Percentiles rank a stretch among this genome's conserved stretches.
phyloP scores from a whole-genome alignment of 2,329 filamentous ascomycete genomes.

The Uncinocarpus reesii region DNA sequence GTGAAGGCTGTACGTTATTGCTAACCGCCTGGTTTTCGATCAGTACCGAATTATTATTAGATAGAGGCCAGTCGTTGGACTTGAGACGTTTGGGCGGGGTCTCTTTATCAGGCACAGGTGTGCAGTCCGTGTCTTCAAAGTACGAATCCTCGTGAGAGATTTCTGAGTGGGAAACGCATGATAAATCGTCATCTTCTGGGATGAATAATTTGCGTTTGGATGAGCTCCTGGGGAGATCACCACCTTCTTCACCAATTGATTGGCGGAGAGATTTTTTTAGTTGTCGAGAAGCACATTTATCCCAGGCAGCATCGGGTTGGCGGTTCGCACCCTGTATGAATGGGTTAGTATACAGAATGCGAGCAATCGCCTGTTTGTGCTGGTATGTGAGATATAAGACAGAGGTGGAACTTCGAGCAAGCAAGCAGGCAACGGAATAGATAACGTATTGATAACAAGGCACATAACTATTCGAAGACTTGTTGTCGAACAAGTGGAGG shows the following conservation, averaged over 20 bases:
- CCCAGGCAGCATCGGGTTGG: neutral
- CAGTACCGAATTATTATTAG: constrained; percentile 4
- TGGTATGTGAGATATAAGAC: no score
- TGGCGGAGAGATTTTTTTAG: constrained; percentile 2
- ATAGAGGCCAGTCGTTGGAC: constrained; percentile 38
- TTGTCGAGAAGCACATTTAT: constrained; percentile 2
- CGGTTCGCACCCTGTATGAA: neutral
- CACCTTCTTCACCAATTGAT: constrained; percentile 7
- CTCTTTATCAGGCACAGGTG: neutral
- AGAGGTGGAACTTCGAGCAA: no score
- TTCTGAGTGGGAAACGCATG: neutral
- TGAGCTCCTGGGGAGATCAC: constrained; percentile 5
- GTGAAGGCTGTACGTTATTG: constrained; percentile 8
- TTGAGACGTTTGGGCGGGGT: constrained; percentile 33
- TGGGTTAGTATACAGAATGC: no score
- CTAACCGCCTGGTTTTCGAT: constrained; percentile 5
- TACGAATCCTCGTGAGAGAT: constrained; percentile 1
- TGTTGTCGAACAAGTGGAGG: no score
- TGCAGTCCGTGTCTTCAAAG: constrained; percentile 5
- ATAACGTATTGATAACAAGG: no score
- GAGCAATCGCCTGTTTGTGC: no score
- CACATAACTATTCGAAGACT: no score
- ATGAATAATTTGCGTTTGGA: constrained; percentile 7
- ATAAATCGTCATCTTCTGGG: neutral
- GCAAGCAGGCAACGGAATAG: no score